Base-by-base conservation (phyloP, 257 asterid species). In the Nemophila menziesii region DNA sequence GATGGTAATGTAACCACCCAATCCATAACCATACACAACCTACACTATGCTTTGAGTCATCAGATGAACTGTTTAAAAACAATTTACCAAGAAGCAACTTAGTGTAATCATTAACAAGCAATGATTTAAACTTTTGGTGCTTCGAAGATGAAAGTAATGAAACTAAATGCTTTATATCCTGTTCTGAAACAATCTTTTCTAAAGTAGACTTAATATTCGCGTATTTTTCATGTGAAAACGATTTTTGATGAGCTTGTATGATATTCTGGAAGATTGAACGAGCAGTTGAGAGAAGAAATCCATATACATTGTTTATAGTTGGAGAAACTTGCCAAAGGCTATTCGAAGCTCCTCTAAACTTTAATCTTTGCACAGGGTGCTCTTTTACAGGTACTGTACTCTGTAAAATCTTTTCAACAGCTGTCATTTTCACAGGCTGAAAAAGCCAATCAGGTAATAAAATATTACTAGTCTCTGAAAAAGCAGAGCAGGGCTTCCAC, bases 211-310 rank as follows among this genome's bases (percentile, higher is more conserved):
- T 74, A 65, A 90, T 73, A 48, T 56, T 19, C 48, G 59, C 53
- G 64, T 62, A 85, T 46, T 33, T 67, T 36, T 76, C 80, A 39
- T 60, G 75, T 42, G 64, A 58, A 49, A 81, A 74, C 26, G 96
- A 78, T 46, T 63, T 85, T 56, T 65, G 63, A 67, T 85, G 96
- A 1, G 87, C 84, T 61, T 46, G 64, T 49, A 90, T 62, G 21
- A 85, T 79, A 90, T 85, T 86, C 62, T 79, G 72, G 66, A 90
- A 90, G 66, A 90, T 83, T 60, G 74, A 67, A 56, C 59, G 80
- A 2, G 81, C 92, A 45, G 72, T 75, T 54, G 81, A 68, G 40
- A 72, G 60, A 49, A 90, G 71, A 65, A 74, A 64, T 23, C 34
- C 58, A 33, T 68, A 63, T 42, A 71, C 52, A 45, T 55, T 50